Conservation (phyloP, 2,329 filamentous ascomycete genomes). For the Elsinoe ampelina region DNA sequence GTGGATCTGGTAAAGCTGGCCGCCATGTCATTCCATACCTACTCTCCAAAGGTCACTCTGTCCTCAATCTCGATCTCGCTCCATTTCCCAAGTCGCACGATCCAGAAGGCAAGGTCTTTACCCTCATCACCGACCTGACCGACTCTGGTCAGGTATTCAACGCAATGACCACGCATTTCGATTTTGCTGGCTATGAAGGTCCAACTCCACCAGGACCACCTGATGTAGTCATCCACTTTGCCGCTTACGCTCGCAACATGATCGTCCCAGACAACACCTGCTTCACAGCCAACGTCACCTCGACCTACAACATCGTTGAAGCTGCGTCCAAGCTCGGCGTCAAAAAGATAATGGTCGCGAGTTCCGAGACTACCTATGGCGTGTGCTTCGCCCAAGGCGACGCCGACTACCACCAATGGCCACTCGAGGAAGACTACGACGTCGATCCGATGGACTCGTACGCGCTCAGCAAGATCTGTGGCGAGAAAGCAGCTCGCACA, state of each 20-base stretch:
- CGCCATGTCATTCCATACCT: constrained; percentile 47
- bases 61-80: constrained; percentile 48
- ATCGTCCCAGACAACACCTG: constrained; percentile 52
- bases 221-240: constrained; percentile 55
- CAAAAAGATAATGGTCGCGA: constrained; percentile 53
- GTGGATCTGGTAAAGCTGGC: constrained; percentile 48
- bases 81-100: constrained; percentile 29
- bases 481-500: constrained; percentile 47
- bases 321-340: constrained; percentile 53
- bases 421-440: constrained; percentile 50
- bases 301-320: constrained; percentile 55
- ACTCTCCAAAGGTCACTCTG: constrained; percentile 39
- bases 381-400: constrained; percentile 54
- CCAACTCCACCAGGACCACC: constrained; percentile 37
- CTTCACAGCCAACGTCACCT: constrained; percentile 46
- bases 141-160: constrained; percentile 49
- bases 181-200: constrained; percentile 42
- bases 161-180: constrained; percentile 48
- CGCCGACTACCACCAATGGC: constrained; percentile 48
- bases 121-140: constrained; percentile 47
- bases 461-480: constrained; percentile 51
- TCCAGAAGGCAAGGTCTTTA: constrained; percentile 37
- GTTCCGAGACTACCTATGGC: constrained; percentile 51
- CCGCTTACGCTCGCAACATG: constrained; percentile 51
- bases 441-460: constrained; percentile 54